These are phyloP conservation scores for Saccharomyces hybrid DNA, from an alignment of 1,139 yeast species.

Conservation along the genomic window DNA sequence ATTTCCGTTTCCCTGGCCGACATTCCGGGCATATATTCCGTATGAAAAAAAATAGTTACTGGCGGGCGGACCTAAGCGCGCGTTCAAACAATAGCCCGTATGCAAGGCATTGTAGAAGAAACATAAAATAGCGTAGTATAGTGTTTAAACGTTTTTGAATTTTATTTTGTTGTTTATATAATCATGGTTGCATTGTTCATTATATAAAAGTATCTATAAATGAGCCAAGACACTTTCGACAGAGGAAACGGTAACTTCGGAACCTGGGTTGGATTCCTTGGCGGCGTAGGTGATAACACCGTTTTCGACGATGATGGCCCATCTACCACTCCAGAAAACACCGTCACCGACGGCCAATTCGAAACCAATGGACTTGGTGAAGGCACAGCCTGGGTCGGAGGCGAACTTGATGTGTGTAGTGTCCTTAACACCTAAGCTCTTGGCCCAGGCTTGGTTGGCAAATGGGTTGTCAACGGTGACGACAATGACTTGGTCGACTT, in stretches of 20 bases:
- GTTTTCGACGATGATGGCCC: constrained; percentile 59
- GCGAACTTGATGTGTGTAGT: constrained; percentile 53
- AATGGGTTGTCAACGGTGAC: constrained; percentile 79
- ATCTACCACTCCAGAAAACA: constrained; percentile 65
- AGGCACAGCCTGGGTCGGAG: constrained; percentile 59
- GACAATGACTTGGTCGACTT: constrained; percentile 65
- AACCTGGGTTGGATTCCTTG: constrained; percentile 45
- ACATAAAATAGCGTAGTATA: neutral
- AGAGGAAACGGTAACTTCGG: constrained; percentile 57
- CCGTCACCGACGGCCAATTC: constrained; percentile 45
- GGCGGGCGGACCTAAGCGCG: too few relatives aligned
- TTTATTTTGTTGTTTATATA: neutral
- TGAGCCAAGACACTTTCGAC: constrained; percentile 47
- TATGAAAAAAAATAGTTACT: too few relatives aligned
- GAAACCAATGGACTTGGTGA: constrained; percentile 57
- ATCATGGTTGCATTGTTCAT: neutral
- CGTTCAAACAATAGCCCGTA: too few relatives aligned
- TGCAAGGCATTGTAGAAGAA: too few relatives aligned
- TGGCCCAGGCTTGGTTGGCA: constrained; percentile 77
- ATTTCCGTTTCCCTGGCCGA: too few relatives aligned
- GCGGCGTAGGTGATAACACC: constrained; percentile 61
- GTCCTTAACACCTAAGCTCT: constrained; percentile 43
- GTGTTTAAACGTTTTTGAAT: neutral
- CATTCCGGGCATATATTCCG: too few relatives aligned
- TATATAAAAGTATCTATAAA: constrained; percentile 21